Percentiles rank a stretch among this genome's conserved stretches.
Evolutionary conservation across 1,284 basidiomycete species (phyloP).

Genomic region (Cryptococcus sp.): DNA sequence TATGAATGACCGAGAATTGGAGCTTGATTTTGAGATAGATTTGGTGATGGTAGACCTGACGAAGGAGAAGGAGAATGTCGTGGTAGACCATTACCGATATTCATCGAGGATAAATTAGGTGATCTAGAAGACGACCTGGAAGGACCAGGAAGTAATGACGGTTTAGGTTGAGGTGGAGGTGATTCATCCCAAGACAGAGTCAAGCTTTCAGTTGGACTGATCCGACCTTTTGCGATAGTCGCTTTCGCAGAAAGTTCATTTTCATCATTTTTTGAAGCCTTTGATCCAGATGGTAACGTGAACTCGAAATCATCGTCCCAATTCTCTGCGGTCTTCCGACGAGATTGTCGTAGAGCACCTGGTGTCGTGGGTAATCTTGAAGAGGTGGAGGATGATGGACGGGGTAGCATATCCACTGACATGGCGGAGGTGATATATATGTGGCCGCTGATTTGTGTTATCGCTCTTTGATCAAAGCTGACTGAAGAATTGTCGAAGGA

Average conservation of each 20-base stretch:
- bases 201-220: background rate
- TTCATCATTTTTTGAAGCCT: background rate
- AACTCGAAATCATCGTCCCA: slow-evolving; percentile 49
- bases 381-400: too few relatives aligned
- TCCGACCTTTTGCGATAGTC: background rate
- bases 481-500: too few relatives aligned
- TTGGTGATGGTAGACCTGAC: background rate
- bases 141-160: background rate
- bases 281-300: background rate
- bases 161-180: slow-evolving; percentile 4
- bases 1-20: background rate
- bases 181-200: slow-evolving; percentile 16
- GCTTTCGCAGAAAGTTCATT: background rate
- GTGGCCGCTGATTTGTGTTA: too few relatives aligned
- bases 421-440: too few relatives aligned
- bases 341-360: slow-evolving; percentile 4
- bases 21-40: background rate
- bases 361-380: too few relatives aligned
- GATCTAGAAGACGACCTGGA: background rate
- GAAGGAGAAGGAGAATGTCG: background rate
- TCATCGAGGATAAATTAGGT: too few relatives aligned
- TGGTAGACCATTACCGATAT: background rate
- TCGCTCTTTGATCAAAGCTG: too few relatives aligned
- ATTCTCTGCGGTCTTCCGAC: slow-evolving; percentile 30
- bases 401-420: too few relatives aligned